Evolutionary conservation across 2,329 filamentous ascomycete genomes (phyloP), one percentile per base, ranked within the genome.

Genomic region (Aspergillus costaricaensis): DNA sequence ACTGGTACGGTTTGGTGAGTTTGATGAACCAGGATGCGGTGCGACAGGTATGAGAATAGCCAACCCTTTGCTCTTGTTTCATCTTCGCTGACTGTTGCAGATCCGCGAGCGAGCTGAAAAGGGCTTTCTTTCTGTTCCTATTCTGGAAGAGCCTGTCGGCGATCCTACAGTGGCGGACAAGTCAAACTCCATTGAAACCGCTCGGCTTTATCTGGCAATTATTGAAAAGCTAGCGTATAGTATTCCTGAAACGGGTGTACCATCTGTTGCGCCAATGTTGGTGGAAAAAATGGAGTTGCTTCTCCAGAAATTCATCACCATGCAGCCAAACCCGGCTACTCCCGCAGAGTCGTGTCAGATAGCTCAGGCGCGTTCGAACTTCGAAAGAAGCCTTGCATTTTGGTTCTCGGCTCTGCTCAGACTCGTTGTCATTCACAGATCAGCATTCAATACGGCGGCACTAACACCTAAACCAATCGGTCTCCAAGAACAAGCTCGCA

Each of bases 331-430:
- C 51, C 56, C 60, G 53, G 67, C 62, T 19, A 67, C 67, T 41
- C 43, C 64, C 36, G 41, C 55, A 17, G 65, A 69, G 9, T 41
- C 66, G 4, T 64, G 58, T 14, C 66, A 65, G 30, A 52, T 59
- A 6, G 61, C 55, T 32, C 61, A 60, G 52, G 59, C 57, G n/a
- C 59, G 72, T 7, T 57, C 66, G 32, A 64, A 65, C 5, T 71
- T 72, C 19, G 72, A 76, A 65, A 67, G 70, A 41, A 66, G 67
- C 10, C 66, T 78, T 39, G 69, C 71, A 8, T 76, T 78, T 57
- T 79, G 77, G 76, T 76, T 78, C 58, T 77, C 72, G n/a, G 69
- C 76, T 39, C 63, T 80, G 36, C 69, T 80, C 5, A 70, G 75
- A 41, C 73, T 80, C 62, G 66, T 77, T 9, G 69, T 76, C 30